A percentile compares a stretch with the other conserved stretches of the same genome.
Evolutionary conservation across 495 filamentous ascomycete species (phyloP).

Genomic region (Neurospora africana): DNA sequence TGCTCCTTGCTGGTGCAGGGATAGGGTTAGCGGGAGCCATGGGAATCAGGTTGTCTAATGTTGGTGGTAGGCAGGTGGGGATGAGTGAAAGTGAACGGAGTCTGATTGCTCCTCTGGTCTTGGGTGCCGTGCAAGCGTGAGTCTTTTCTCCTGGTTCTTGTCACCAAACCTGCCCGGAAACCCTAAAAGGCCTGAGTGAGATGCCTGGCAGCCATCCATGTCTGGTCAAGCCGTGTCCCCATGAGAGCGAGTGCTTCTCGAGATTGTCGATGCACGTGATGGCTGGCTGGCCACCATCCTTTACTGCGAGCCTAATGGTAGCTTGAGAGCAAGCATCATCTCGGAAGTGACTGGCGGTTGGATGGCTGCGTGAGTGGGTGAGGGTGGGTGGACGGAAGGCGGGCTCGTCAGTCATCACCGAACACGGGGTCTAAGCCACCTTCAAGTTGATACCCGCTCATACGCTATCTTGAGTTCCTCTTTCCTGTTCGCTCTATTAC

Average conservation of each 20-base stretch:
- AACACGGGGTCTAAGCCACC: neutral
- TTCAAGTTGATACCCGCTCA: neutral
- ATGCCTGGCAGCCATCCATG: neutral
- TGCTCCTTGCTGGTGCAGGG: constrained; percentile 17
- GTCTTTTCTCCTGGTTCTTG: neutral
- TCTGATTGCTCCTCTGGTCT: constrained; percentile 18
- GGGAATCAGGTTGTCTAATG: constrained; percentile 6
- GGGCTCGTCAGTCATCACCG: neutral
- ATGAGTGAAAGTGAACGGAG: neutral
- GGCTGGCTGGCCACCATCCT: neutral
- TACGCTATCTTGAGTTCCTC: neutral
- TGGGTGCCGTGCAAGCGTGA: constrained; percentile 15
- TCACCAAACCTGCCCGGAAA: neutral
- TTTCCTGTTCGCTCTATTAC: neutral
- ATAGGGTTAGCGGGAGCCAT: constrained; percentile 13
- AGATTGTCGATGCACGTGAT: neutral
- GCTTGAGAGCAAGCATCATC: neutral
- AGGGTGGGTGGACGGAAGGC: neutral
- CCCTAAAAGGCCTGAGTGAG: neutral
- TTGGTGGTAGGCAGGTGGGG: neutral
- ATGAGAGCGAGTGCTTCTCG: neutral
- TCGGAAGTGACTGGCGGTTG: neutral
- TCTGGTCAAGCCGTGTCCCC: neutral
- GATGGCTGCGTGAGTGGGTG: neutral
- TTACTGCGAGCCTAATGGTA: neutral